Conservation (phyloP, 2,329 filamentous ascomycete species). For the Diaporthe sp. region DNA sequence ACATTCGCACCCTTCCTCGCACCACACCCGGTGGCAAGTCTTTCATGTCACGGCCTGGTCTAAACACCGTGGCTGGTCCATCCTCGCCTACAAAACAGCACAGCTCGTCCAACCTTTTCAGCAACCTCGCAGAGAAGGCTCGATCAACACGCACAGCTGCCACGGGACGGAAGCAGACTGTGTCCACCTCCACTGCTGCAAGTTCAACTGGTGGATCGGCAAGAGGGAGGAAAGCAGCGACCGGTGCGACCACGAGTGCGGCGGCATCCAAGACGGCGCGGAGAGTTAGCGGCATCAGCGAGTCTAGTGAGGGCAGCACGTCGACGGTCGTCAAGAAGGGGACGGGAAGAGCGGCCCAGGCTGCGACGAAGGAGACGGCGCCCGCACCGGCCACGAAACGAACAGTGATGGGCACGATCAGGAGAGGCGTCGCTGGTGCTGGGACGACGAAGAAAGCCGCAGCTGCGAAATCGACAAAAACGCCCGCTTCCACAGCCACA, state of each 20-base stretch:
- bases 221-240: slow-evolving; percentile 43
- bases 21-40: slow-evolving; percentile 69
- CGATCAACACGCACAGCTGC: slow-evolving; percentile 64
- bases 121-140: slow-evolving; percentile 72
- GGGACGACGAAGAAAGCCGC: slow-evolving; percentile 65
- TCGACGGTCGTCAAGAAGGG: slow-evolving; percentile 75
- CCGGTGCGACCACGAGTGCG: slow-evolving; percentile 51
- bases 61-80: slow-evolving; percentile 71
- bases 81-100: slow-evolving; percentile 75
- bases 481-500: slow-evolving; percentile 55
- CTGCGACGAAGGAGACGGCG: slow-evolving; percentile 54
- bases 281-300: slow-evolving; percentile 72
- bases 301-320: slow-evolving; percentile 74
- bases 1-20: slow-evolving; percentile 77
- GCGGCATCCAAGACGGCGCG: slow-evolving; percentile 61
- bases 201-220: slow-evolving; percentile 54
- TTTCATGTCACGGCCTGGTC: slow-evolving; percentile 65
- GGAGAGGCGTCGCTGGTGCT: slow-evolving; percentile 63
- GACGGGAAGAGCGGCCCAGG: slow-evolving; percentile 49
- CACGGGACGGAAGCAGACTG: slow-evolving; percentile 37
- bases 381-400: slow-evolving; percentile 60
- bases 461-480: slow-evolving; percentile 54
- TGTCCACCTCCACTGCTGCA: slow-evolving; percentile 52
- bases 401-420: slow-evolving; percentile 68
- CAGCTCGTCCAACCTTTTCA: slow-evolving; percentile 60